Evolutionary conservation across 805 yeast species (phyloP).

Genomic region (Zygosaccharomyces lentus): DNA sequence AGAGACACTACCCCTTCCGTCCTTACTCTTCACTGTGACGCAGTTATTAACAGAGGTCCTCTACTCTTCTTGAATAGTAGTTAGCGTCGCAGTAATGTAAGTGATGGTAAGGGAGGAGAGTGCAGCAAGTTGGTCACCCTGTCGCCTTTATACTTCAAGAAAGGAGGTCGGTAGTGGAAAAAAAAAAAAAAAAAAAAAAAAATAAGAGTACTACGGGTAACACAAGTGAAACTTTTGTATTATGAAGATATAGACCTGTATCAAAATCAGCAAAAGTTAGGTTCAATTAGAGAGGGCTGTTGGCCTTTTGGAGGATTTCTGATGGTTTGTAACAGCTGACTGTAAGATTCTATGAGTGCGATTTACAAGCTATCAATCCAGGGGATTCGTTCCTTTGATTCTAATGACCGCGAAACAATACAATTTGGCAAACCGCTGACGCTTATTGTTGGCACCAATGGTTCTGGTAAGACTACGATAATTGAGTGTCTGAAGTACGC

Average conservation of each 20-base stretch:
- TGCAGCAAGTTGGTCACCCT: background rate
- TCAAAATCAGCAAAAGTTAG: background rate
- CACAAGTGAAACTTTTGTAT: background rate
- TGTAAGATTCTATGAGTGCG: slow-evolving; percentile 37
- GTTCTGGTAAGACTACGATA: slow-evolving; percentile 94
- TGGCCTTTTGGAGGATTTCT: background rate
- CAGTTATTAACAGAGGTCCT: background rate
- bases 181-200: background rate
- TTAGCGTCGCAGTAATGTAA: background rate
- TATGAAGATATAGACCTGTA: background rate
- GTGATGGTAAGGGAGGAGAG: background rate
- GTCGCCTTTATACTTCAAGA: background rate
- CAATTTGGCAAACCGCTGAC: slow-evolving; percentile 89
- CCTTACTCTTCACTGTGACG: background rate
- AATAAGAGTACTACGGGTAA: background rate
- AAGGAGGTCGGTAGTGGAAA: background rate
- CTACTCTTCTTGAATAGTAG: background rate
- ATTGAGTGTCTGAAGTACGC: slow-evolving; percentile 92
- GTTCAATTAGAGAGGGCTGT: background rate
- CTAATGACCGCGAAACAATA: slow-evolving; percentile 78
- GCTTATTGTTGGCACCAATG: slow-evolving; percentile 90
- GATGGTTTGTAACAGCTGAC: background rate
- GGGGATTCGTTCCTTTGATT: slow-evolving; percentile 89
- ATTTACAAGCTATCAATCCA: slow-evolving; percentile 62
- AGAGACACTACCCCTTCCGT: background rate